Conservation (phyloP, 1,284 basidiomycete genomes). For the Bjerkandera adusta region DNA sequence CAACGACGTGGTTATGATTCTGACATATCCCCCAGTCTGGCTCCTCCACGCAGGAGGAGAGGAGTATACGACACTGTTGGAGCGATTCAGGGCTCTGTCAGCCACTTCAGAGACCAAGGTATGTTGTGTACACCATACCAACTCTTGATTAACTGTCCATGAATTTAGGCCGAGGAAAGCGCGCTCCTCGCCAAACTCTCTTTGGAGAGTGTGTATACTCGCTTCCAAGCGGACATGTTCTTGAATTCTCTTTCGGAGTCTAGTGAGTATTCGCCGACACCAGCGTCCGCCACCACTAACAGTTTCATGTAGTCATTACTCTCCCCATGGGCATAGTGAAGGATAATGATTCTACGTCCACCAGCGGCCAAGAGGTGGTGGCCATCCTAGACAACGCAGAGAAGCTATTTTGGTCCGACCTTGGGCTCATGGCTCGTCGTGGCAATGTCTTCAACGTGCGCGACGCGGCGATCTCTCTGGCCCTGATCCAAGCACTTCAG, state of each 20-base stretch:
- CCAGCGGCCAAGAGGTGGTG: conserved; percentile 61
- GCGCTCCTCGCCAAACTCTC: conserved; percentile 72
- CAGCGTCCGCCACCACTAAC: too few species aligned
- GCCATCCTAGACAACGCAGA: conserved; percentile 65
- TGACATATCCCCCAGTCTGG: conserved; percentile 54
- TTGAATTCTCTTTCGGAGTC: conserved; percentile 86
- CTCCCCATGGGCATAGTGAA: conserved; percentile 78
- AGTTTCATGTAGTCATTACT: conserved; percentile 68
- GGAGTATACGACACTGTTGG: conserved; percentile 53
- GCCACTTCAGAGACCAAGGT: conserved; percentile 59
- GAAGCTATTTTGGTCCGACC: conserved; percentile 64
- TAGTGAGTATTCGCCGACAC: conserved; percentile 46
- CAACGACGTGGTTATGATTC: conserved; percentile 7
- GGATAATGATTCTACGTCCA: conserved; percentile 36
- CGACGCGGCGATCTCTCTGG: conserved; percentile 69
- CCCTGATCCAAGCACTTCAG: conserved; percentile 72
- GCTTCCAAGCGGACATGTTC: conserved; percentile 83
- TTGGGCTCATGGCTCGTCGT: conserved; percentile 53
- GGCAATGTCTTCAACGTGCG: conserved; percentile 71
- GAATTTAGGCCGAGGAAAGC: conserved; percentile 64
- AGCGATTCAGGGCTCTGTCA: conserved; percentile 59
- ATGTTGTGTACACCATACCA: conserved; percentile 3
- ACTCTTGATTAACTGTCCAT: background rate
- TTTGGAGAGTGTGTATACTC: conserved; percentile 71
- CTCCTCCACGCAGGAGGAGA: conserved; percentile 63